phyloP scores from a whole-genome alignment of 345 rosid genomes.

The Luvunga scandens region DNA sequence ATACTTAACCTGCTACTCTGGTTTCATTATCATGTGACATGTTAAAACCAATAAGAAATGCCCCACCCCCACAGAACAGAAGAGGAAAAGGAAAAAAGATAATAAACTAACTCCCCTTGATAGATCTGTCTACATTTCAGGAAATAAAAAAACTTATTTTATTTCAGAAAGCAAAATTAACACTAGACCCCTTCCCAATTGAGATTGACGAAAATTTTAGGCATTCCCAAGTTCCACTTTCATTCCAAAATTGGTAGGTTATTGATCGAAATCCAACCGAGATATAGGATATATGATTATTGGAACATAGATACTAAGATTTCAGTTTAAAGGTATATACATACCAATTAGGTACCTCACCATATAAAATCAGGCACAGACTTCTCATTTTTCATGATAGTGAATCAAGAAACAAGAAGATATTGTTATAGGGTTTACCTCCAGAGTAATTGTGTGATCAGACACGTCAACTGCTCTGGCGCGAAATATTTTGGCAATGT shows the following conservation, averaged over 20 bases:
- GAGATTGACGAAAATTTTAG: background rate
- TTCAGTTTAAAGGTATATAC: background rate
- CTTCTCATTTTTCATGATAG: background rate
- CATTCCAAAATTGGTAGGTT: background rate
- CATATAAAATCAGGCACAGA: too few relatives aligned
- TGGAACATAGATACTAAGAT: background rate
- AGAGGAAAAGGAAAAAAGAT: too few relatives aligned
- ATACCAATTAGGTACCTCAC: background rate
- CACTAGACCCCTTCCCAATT: background rate
- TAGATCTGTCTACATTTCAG: too few relatives aligned
- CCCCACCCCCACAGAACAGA: too few relatives aligned
- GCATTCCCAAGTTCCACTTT: background rate
- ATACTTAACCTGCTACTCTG: background rate
- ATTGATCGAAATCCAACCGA: background rate
- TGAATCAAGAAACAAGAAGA: background rate
- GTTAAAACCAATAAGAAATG: too few relatives aligned
- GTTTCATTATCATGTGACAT: background rate
- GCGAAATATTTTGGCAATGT: conserved; percentile 69
- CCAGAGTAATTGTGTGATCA: conserved; percentile 72
- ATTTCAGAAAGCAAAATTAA: background rate
- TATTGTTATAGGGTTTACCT: conserved; percentile 30
- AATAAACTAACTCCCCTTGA: too few relatives aligned
- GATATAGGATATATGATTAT: background rate
- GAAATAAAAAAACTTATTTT: too few relatives aligned
- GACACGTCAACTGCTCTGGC: conserved; percentile 73